Evolutionary conservation across 495 filamentous ascomycete species (phyloP).

Genomic region (Daldinia decipiens): DNA sequence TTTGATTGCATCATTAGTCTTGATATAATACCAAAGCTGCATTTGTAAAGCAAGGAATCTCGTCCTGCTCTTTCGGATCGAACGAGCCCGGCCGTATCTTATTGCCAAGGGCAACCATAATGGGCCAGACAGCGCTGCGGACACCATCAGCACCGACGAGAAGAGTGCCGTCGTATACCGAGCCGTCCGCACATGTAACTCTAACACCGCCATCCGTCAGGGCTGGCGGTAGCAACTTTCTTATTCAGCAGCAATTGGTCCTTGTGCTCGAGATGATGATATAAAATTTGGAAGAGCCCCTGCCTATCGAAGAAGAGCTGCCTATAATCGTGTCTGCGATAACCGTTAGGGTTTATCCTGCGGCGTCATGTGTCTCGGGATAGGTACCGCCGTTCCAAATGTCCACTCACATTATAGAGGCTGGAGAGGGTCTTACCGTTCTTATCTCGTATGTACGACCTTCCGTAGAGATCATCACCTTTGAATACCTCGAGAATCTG

Average conservation of each 20-base stretch:
- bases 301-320: background rate
- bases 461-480: background rate
- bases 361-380: background rate
- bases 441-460: background rate
- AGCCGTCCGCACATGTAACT: background rate
- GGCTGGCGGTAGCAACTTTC: background rate
- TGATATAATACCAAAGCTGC: slow-evolving; percentile 1
- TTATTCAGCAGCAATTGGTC: background rate
- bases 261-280: background rate
- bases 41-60: background rate
- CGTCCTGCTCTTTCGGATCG: background rate
- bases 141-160: background rate
- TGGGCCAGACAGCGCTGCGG: background rate
- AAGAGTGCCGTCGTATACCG: background rate
- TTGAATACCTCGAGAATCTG: background rate
- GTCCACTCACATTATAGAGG: background rate
- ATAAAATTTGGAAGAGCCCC: background rate
- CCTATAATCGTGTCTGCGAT: background rate
- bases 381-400: background rate
- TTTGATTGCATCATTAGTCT: background rate
- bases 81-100: background rate
- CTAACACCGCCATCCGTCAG: background rate
- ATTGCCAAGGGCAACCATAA: background rate
- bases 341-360: background rate
- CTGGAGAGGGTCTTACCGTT: background rate